Conservation (phyloP, 2,329 filamentous ascomycete genomes). For the Chaetomium strumarium region DNA sequence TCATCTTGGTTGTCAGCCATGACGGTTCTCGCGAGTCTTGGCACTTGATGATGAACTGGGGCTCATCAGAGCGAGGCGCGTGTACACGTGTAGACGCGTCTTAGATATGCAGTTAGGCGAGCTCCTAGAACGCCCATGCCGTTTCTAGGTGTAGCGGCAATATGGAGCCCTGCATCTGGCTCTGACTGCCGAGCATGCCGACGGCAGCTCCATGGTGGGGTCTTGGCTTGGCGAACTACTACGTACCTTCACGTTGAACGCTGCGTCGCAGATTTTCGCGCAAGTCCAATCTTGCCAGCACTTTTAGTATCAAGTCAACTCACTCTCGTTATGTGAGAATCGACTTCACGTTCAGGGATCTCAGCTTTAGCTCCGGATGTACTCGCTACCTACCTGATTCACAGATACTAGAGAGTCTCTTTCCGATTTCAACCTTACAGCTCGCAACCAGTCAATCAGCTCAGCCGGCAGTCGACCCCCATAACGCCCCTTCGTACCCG, state of each 20-base stretch:
- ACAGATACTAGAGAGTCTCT: too few relatives aligned
- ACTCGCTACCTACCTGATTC: too few relatives aligned
- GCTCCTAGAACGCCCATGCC: background rate
- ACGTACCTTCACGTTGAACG: constrained; percentile 2
- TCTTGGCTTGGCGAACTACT: background rate
- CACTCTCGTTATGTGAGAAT: too few relatives aligned
- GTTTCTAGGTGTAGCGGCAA: background rate
- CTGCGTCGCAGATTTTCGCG: constrained; percentile 13
- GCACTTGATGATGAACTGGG: constrained; percentile 6
- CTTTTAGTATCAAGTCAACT: background rate
- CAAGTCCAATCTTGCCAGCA: constrained; percentile 11
- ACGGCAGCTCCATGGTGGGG: constrained; percentile 11
- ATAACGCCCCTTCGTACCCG: background rate
- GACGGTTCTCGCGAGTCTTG: constrained; percentile 12
- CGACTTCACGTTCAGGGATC: too few relatives aligned
- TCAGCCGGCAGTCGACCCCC: background rate
- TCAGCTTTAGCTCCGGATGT: too few relatives aligned
- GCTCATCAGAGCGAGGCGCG: constrained; percentile 5
- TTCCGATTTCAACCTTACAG: background rate
- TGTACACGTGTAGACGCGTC: constrained; percentile 13
- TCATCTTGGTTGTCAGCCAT: constrained; percentile 25
- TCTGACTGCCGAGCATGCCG: constrained; percentile 8
- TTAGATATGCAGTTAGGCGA: constrained; percentile 3
- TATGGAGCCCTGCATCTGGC: background rate
- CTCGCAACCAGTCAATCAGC: background rate